Percentiles rank a stretch among this genome's conserved stretches.
Evolutionary conservation across 768 basidiomycete species (phyloP).

Genomic region (Gloeostereum incarnatum): DNA sequence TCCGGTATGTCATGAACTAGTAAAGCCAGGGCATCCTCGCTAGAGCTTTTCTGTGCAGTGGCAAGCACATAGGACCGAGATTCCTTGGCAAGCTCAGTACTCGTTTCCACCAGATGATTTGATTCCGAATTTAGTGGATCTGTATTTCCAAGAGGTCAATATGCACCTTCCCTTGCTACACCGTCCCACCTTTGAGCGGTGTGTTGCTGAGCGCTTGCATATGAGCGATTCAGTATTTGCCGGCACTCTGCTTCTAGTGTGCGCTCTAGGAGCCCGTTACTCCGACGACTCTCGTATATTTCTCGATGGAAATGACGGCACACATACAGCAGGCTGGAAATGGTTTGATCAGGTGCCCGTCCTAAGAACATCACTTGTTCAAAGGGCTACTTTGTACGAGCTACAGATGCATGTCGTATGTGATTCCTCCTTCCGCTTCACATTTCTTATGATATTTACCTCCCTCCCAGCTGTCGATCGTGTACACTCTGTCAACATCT

Average conservation of each 20-base stretch:
- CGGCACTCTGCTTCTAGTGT: conserved; percentile 45
- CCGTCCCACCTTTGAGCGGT: conserved; percentile 23
- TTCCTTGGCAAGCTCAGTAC: conserved; percentile 11
- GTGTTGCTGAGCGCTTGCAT: conserved; percentile 19
- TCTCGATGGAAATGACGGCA: conserved; percentile 31
- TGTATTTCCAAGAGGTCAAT: conserved; percentile 37
- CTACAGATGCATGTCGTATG: conserved; percentile 61
- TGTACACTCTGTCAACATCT: conserved; percentile 38
- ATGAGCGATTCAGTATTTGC: conserved; percentile 32
- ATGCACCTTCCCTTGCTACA: conserved; percentile 31
- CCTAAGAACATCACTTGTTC: conserved; percentile 41
- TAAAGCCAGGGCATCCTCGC: neutral
- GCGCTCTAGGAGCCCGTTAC: conserved; percentile 55
- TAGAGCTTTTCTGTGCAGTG: neutral
- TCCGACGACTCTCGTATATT: conserved; percentile 57
- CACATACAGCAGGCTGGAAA: conserved; percentile 47
- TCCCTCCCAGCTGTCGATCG: conserved; percentile 30
- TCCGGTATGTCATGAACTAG: conserved; percentile 22
- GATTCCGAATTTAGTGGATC: conserved; percentile 29
- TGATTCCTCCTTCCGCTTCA: conserved; percentile 12
- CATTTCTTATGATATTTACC: conserved; percentile 1
- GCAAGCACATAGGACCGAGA: neutral
- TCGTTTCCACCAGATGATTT: conserved; percentile 26
- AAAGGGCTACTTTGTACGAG: conserved; percentile 57
- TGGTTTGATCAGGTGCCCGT: conserved; percentile 61